These are phyloP conservation scores for Backusella macrospora DNA, from an alignment of 192 early-diverging fungal species.

Conservation along the genomic window DNA sequence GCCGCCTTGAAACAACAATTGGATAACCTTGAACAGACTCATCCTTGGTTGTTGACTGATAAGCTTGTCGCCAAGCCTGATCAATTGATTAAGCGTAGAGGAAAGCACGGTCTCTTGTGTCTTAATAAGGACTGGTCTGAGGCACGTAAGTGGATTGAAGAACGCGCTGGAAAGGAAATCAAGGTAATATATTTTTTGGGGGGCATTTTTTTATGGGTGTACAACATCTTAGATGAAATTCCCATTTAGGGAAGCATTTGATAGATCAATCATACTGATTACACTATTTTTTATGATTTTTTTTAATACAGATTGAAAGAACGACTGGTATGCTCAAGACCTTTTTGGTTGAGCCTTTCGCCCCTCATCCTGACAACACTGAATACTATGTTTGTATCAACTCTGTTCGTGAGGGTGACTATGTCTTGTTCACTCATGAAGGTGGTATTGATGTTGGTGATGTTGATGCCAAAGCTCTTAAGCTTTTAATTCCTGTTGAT, in stretches of 20 bases:
- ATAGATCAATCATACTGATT: constrained; percentile 15
- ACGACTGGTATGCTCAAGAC: constrained; percentile 89
- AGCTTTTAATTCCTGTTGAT: constrained; percentile 82
- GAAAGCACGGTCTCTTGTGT: constrained; percentile 92
- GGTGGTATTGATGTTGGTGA: constrained; percentile 99
- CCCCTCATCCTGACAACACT: constrained; percentile 86
- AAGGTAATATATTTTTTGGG: constrained; percentile 50
- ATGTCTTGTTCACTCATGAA: constrained; percentile 97
- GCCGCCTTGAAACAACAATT: constrained; percentile 59
- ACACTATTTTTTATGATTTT: not conserved
- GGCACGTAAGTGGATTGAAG: constrained; percentile 88
- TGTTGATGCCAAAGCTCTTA: constrained; percentile 95
- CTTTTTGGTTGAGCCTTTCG: constrained; percentile 94
- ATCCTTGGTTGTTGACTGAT: constrained; percentile 83
- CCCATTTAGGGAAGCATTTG: not conserved
- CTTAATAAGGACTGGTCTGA: constrained; percentile 90
- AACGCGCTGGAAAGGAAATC: constrained; percentile 85
- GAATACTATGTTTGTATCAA: constrained; percentile 99
- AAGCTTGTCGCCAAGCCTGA: constrained; percentile 98
- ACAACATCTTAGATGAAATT: constrained; percentile 18
- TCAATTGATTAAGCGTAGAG: constrained; percentile 97
- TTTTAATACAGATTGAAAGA: constrained; percentile 67
- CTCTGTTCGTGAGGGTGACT: constrained; percentile 92
- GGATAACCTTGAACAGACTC: constrained; percentile 66
- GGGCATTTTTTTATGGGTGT: not conserved